Percentiles rank a stretch among this genome's conserved stretches.
Conservation (phyloP, 208 protist species). For the Endotrypanum monterogeii region DNA sequence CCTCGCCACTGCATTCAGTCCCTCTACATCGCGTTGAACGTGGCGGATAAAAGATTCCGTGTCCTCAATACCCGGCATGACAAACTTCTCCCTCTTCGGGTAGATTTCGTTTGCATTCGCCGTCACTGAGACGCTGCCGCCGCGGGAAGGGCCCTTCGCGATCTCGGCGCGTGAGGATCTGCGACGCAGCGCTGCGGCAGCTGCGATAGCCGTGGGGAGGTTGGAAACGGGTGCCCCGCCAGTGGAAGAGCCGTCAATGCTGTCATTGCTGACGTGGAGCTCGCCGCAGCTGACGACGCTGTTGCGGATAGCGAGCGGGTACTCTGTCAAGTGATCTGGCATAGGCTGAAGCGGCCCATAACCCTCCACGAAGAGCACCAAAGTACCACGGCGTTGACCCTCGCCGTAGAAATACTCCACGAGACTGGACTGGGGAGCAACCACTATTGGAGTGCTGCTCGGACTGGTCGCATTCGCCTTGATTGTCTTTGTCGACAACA, state of each 20-base stretch:
- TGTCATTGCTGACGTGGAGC: background rate
- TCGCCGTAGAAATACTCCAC: slow-evolving; percentile 27
- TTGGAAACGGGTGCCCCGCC: slow-evolving; percentile 4
- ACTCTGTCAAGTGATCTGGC: slow-evolving; percentile 17
- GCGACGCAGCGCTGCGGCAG: slow-evolving; percentile 16
- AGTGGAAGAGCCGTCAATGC: slow-evolving; percentile 1
- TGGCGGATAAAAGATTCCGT: slow-evolving; percentile 59
- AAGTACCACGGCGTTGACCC: background rate
- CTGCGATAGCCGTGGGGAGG: slow-evolving; percentile 13
- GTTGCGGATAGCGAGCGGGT: slow-evolving; percentile 21
- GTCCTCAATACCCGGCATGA: slow-evolving; percentile 73
- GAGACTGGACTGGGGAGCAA: background rate
- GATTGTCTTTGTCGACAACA: background rate
- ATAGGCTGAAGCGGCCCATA: slow-evolving; percentile 57
- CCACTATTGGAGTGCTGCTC: background rate
- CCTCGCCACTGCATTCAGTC: slow-evolving; percentile 79
- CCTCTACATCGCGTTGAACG: slow-evolving; percentile 82
- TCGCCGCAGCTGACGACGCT: background rate
- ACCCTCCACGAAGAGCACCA: slow-evolving; percentile 61
- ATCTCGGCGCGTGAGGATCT: slow-evolving; percentile 17
- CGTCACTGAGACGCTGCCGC: background rate
- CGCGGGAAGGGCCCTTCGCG: background rate
- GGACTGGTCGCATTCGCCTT: background rate
- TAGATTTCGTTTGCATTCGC: background rate
- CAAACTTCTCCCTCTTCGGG: slow-evolving; percentile 42